Base-by-base conservation (phyloP, 140 eudicot species). In the Cichorium intybus region DNA sequence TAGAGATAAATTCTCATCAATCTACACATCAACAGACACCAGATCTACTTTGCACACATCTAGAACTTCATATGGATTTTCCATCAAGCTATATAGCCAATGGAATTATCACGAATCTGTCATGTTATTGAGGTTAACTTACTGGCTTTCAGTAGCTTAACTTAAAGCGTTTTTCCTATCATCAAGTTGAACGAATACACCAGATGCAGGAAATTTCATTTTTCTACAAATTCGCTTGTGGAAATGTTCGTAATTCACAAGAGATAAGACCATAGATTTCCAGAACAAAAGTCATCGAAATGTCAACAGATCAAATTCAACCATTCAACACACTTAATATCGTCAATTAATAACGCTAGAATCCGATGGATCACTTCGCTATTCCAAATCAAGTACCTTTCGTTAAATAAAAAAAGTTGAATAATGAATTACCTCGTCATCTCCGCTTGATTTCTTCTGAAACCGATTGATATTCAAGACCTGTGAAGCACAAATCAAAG, bases 381-480 rank as follows among this genome's bases (percentile, higher is more conserved):
- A 64, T 16, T 35, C 14, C n/a, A 70, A 37, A 64, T 33, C 64
- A 56, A 46, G 6, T 29, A 9, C 56, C 20, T 0, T 28, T n/a
- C 50, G 21, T 17, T 34, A 14, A 52, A 50, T 22, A 62, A 31
- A 57, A 57, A 56, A 7, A 24, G 9, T 29, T 0, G 12, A 62
- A 26, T 3, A 23, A 43, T 12, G n/a, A 17, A 60, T 27, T 74
- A 88, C 96, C 95, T 88, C 96, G 57, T 88, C 96, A 62, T 88
- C 85, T 17, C 95, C 95, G 33, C 35, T 78, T 17, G 88, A 54
- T 41, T 76, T 82, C 89, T 75, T 88, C 82, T 65, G 83, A 51
- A 88, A 88, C 71, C 94, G 75, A 75, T 85, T 85, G 15, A 88
- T 66, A 45, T 85, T 88, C 83, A 85, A 61, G 39, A 85, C 88